Percentiles rank a stretch among this genome's conserved stretches.
phyloP scores from a whole-genome alignment of 2,329 filamentous ascomycete species.

The Hymenoscyphus albidus region DNA sequence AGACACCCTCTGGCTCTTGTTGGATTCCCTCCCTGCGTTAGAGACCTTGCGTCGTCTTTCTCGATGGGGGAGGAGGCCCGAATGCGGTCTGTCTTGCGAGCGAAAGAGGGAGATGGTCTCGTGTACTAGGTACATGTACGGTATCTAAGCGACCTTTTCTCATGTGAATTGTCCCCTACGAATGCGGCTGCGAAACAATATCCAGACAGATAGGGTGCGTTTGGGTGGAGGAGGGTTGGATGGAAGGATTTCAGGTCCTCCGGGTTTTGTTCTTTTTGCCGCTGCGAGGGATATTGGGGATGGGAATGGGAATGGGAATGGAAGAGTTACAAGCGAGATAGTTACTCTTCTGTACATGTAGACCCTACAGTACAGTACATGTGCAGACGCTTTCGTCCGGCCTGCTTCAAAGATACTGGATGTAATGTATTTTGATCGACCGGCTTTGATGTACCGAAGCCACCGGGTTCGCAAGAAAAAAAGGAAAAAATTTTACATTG shows the following conservation, averaged over 20 bases:
- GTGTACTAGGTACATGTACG: too few relatives aligned
- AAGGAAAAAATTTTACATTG: not conserved
- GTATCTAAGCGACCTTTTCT: not conserved
- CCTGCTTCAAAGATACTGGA: not conserved
- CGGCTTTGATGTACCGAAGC: not conserved
- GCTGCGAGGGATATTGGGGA: not conserved
- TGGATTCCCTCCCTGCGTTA: not conserved
- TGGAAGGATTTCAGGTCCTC: not conserved
- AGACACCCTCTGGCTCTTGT: not conserved
- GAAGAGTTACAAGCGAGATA: not conserved
- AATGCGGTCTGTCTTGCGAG: not conserved
- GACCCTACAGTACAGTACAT: not conserved
- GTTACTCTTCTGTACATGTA: not conserved
- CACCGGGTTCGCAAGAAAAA: not conserved
- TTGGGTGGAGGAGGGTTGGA: not conserved
- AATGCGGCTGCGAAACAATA: not conserved
- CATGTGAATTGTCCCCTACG: not conserved
- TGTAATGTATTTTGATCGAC: conserved; percentile 5
- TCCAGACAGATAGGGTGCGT: not conserved
- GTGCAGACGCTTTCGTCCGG: not conserved
- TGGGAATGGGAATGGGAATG: not conserved
- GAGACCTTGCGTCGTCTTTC: not conserved
- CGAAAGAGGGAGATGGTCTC: not conserved
- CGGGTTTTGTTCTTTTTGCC: not conserved
- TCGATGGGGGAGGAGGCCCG: not conserved